Percentiles rank a stretch among this genome's conserved stretches.
These are phyloP conservation scores for Prunus mongolica DNA, from an alignment of 306 rosid genomes.

Conservation along the genomic window DNA sequence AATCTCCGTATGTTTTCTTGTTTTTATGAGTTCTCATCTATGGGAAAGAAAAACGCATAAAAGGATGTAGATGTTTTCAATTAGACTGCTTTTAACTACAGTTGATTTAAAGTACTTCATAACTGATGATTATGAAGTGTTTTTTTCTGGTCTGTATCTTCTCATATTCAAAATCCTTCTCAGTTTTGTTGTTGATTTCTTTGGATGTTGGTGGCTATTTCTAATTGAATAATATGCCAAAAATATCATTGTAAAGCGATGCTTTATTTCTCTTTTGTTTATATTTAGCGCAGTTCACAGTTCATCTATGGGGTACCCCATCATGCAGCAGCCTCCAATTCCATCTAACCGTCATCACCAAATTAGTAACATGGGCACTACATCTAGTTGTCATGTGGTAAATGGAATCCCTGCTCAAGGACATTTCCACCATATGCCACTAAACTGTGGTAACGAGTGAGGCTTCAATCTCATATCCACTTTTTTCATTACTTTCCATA, in stretches of 20 bases:
- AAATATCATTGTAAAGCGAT: not conserved
- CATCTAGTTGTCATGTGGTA: not conserved
- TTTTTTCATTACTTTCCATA: not conserved
- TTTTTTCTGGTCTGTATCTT: not conserved
- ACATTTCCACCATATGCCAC: slow-evolving; percentile 12
- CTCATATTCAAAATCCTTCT: not conserved
- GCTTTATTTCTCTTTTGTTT: not conserved
- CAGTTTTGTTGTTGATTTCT: not conserved
- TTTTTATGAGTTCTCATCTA: not conserved
- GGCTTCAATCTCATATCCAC: not conserved
- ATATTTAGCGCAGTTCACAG: not conserved
- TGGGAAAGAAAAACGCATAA: not conserved
- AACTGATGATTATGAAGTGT: not conserved
- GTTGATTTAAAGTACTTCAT: not conserved
- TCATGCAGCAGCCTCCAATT: slow-evolving; percentile 2
- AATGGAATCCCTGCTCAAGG: not conserved
- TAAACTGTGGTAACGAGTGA: slow-evolving; percentile 2
- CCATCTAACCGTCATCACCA: not conserved
- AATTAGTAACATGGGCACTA: not conserved
- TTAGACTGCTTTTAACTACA: not conserved
- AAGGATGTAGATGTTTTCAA: not conserved
- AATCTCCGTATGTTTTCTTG: not conserved
- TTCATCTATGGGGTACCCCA: not conserved
- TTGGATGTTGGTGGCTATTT: not conserved
- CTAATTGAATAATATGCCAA: not conserved